Conservation (phyloP, 352 stramenopile species). For the Thraustochytrium sp. region DNA sequence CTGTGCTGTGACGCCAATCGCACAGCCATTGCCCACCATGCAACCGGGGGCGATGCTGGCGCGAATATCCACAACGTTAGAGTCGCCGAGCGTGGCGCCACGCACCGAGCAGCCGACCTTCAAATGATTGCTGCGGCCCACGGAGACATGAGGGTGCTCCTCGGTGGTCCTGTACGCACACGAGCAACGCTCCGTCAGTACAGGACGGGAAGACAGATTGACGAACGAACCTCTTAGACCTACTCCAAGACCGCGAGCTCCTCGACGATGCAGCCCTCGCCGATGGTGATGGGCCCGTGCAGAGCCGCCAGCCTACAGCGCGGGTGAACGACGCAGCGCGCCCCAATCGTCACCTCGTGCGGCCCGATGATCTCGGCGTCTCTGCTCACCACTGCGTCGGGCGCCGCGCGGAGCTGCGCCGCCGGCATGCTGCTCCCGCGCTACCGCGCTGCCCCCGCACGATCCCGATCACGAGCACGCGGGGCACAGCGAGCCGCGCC, state of each 20-base stretch:
- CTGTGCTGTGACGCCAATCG: neutral
- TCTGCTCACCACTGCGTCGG: neutral
- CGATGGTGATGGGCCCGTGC: neutral
- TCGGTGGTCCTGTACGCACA: neutral
- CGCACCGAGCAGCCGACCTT: neutral
- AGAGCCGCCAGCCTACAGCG: neutral
- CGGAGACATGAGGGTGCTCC: neutral
- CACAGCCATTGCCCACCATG: neutral
- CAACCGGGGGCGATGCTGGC: neutral
- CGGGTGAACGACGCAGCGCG: conserved; percentile 4
- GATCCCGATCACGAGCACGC: too few species aligned
- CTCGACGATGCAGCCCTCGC: neutral
- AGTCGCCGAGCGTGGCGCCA: neutral
- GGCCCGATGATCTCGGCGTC: neutral
- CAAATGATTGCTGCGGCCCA: neutral
- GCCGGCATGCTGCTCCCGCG: too few species aligned
- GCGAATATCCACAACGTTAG: conserved; percentile 2
- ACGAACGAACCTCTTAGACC: neutral
- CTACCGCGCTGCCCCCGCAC: too few species aligned
- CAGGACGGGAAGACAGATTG: neutral
- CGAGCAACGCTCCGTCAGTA: neutral
- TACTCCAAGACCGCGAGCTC: conserved; percentile 23
- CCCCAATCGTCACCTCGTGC: neutral
- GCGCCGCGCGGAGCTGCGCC: neutral
- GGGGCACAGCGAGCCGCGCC: too few species aligned